Evolutionary conservation across 352 stramenopile species (phyloP).

Genomic region (Albugo laibachii): DNA sequence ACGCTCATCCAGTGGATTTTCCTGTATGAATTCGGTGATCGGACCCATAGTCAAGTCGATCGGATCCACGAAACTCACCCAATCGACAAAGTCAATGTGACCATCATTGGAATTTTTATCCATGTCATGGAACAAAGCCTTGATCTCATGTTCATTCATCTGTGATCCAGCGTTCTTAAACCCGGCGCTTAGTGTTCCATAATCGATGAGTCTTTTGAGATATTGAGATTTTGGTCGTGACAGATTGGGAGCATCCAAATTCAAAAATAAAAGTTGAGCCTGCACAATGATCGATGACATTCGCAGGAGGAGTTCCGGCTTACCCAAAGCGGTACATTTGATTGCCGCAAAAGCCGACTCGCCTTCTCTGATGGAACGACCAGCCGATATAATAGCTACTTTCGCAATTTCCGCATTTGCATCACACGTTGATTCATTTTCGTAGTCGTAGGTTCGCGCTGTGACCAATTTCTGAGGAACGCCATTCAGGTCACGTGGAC

Average conservation of each 20-base stretch:
- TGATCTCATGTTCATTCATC: conserved; percentile 37
- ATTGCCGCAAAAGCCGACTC: conserved; percentile 88
- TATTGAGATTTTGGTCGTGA: conserved; percentile 66
- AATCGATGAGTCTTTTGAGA: conserved; percentile 61
- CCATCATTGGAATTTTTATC: conserved; percentile 44
- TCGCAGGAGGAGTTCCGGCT: conserved; percentile 89
- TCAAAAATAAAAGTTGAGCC: conserved; percentile 79
- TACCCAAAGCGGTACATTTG: conserved; percentile 93
- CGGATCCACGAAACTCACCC: conserved; percentile 83
- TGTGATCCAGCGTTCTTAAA: conserved; percentile 44
- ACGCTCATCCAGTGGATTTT: conserved; percentile 49
- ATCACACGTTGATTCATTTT: conserved; percentile 87
- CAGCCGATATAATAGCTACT: conserved; percentile 61
- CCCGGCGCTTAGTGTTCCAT: conserved; percentile 44
- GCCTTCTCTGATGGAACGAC: conserved; percentile 14
- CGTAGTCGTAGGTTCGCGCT: conserved; percentile 91
- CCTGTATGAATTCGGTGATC: conserved; percentile 73
- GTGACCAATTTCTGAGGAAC: conserved; percentile 66
- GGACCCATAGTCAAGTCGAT: conserved; percentile 78
- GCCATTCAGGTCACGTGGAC: conserved; percentile 55
- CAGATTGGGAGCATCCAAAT: conserved; percentile 77
- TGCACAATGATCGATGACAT: conserved; percentile 89
- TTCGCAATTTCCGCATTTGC: conserved; percentile 73
- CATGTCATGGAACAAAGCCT: conserved; percentile 40
- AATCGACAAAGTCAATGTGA: conserved; percentile 89